phyloP scores from a whole-genome alignment of 2,329 filamentous ascomycete genomes.

The Penicillium sp. region DNA sequence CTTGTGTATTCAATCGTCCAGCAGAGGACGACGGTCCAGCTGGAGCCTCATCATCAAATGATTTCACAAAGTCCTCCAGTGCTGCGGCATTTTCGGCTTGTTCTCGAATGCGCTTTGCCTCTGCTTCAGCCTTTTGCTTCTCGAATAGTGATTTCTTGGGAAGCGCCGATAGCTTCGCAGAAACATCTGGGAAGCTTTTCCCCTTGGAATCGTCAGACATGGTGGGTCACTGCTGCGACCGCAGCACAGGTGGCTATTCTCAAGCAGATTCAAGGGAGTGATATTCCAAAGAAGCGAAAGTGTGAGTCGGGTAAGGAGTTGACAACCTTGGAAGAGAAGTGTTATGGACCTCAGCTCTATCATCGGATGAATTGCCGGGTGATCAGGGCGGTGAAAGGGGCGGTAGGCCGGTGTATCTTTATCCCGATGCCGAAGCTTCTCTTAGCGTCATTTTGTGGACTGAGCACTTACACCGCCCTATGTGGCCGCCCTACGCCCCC shows the following conservation, averaged over 20 bases:
- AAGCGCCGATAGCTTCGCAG: slow-evolving; percentile 75
- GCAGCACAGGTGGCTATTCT: slow-evolving; percentile 17
- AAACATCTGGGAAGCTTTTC: slow-evolving; percentile 66
- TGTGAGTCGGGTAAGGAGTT: background rate
- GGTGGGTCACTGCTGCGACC: slow-evolving; percentile 20
- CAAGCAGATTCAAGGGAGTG: background rate
- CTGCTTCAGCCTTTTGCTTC: slow-evolving; percentile 82
- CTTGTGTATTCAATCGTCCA: slow-evolving; percentile 28
- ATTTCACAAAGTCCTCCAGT: slow-evolving; percentile 84
- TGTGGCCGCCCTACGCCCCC: too few relatives aligned
- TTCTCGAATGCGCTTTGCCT: slow-evolving; percentile 82
- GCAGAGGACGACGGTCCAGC: slow-evolving; percentile 21
- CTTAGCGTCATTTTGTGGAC: too few relatives aligned
- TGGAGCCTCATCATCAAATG: slow-evolving; percentile 50
- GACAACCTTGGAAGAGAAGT: background rate
- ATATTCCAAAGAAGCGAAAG: background rate
- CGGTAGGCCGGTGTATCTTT: background rate
- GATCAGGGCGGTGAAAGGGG: slow-evolving; percentile 14
- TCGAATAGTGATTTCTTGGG: slow-evolving; percentile 86
- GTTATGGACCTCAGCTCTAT: slow-evolving; percentile 3
- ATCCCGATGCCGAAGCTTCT: background rate
- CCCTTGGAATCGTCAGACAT: slow-evolving; percentile 43
- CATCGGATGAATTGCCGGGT: background rate
- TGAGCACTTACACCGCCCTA: too few relatives aligned
- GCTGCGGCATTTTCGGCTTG: slow-evolving; percentile 85